A percentile compares a stretch with the other conserved stretches of the same genome.
Conservation (phyloP, 768 basidiomycete species). For the Xanthoconium purpureum region DNA sequence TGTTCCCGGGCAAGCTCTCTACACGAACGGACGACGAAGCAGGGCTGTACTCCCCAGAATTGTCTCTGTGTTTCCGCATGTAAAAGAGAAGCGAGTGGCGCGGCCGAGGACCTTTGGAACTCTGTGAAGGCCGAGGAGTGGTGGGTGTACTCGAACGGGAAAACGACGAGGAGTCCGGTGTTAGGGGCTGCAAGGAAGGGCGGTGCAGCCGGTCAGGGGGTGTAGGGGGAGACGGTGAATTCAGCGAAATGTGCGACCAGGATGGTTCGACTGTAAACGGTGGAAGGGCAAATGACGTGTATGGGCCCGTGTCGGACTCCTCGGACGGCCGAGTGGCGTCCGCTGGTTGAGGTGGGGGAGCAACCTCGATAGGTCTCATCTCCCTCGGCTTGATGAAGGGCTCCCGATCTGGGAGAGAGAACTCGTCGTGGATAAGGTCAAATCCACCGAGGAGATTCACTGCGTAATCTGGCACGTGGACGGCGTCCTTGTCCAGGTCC, state of each 20-base stretch:
- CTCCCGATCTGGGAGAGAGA: conserved; percentile 33
- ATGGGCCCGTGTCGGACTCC: conserved; percentile 34
- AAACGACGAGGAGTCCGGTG: conserved; percentile 29
- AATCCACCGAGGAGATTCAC: conserved; percentile 42
- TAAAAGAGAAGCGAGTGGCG: conserved; percentile 31
- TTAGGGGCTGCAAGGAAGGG: conserved; percentile 29
- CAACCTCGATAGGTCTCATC: conserved; percentile 29
- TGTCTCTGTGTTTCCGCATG: conserved; percentile 28
- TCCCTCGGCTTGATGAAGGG: conserved; percentile 29
- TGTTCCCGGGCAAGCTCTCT: conserved; percentile 13
- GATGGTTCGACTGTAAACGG: conserved; percentile 24
- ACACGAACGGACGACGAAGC: conserved; percentile 22
- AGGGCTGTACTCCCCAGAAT: conserved; percentile 21
- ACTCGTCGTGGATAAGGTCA: conserved; percentile 36
- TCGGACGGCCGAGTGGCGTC: conserved; percentile 26
- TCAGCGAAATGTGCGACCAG: conserved; percentile 20
- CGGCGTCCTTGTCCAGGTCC: conserved; percentile 31
- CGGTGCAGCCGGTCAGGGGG: conserved; percentile 14
- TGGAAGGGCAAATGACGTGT: conserved; percentile 31
- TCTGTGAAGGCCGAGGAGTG: conserved; percentile 23
- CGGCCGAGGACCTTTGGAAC: conserved; percentile 25
- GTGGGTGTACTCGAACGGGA: conserved; percentile 33
- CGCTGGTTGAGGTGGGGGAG: conserved; percentile 21
- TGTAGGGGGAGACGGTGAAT: conserved; percentile 21
- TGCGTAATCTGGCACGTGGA: conserved; percentile 44